Percentiles rank a stretch among this genome's conserved stretches.
Evolutionary conservation across 805 yeast species (phyloP).

Genomic region (Spathaspora arborariae): DNA sequence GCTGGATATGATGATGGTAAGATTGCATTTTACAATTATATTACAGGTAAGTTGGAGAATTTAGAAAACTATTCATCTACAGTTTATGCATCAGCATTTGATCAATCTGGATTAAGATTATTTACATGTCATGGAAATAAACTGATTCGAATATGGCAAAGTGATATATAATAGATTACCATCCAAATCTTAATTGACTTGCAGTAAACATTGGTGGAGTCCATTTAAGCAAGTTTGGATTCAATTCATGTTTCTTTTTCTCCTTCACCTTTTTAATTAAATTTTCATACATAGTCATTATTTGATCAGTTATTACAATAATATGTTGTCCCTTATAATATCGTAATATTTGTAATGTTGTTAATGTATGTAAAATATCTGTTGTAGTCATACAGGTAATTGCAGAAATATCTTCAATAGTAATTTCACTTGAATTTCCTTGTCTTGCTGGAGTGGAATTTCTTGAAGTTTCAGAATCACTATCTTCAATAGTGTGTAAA

Average conservation of each 20-base stretch:
- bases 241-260: slow-evolving; percentile 72
- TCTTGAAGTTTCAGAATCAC: slow-evolving; percentile 15
- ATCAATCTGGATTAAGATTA: slow-evolving; percentile 72
- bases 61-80: slow-evolving; percentile 53
- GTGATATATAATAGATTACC: slow-evolving; percentile 46
- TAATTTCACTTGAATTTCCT: slow-evolving; percentile 45
- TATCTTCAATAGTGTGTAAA: slow-evolving; percentile 12
- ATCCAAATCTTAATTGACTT: slow-evolving; percentile 91
- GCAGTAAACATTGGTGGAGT: slow-evolving; percentile 96
- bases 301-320: slow-evolving; percentile 79
- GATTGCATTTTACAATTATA: slow-evolving; percentile 75
- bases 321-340: slow-evolving; percentile 95
- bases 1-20: slow-evolving; percentile 85
- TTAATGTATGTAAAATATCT: slow-evolving; percentile 89
- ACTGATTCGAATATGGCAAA: slow-evolving; percentile 68
- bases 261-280: slow-evolving; percentile 46
- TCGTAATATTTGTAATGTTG: slow-evolving; percentile 82
- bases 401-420: slow-evolving; percentile 87
- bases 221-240: slow-evolving; percentile 75
- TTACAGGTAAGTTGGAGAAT: slow-evolving; percentile 62
- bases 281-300: slow-evolving; percentile 71
- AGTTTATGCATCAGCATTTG: slow-evolving; percentile 69
- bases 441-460: slow-evolving; percentile 20
- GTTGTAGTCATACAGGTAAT: slow-evolving; percentile 94
- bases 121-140: slow-evolving; percentile 92